Conservation (phyloP, 129 eudicot genomes). For the Chrysanthemum lavandulifolium region DNA sequence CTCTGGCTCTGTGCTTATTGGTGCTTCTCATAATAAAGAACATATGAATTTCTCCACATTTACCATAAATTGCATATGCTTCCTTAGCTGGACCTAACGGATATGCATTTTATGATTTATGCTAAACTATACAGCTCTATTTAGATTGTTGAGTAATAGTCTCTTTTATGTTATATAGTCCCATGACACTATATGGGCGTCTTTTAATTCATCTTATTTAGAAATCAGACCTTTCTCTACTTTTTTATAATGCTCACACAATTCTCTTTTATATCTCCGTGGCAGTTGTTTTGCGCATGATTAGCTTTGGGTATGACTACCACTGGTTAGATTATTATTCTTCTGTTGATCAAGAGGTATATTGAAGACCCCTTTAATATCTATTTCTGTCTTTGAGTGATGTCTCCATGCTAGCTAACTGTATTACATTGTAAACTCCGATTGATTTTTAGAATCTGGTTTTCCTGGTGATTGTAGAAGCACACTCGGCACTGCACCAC, state of each 20-base stretch:
- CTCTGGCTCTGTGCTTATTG: too few relatives aligned
- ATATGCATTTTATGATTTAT: not conserved
- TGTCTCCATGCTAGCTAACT: too few relatives aligned
- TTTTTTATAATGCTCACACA: not conserved
- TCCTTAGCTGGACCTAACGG: too few relatives aligned
- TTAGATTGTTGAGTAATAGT: not conserved
- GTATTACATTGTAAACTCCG: too few relatives aligned
- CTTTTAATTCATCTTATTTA: slow-evolving; percentile 4
- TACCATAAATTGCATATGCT: too few relatives aligned
- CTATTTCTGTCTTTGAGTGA: too few relatives aligned
- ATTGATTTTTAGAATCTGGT: not conserved
- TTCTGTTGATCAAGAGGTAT: slow-evolving; percentile 72
- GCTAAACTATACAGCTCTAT: not conserved
- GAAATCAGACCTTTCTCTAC: not conserved
- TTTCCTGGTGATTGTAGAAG: slow-evolving; percentile 54
- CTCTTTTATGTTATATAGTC: not conserved
- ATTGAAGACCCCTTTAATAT: not conserved
- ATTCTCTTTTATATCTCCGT: slow-evolving; percentile 14
- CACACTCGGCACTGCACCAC: slow-evolving; percentile 63
- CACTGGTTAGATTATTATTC: slow-evolving; percentile 62
- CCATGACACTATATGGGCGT: not conserved
- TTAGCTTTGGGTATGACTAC: slow-evolving; percentile 92
- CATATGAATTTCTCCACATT: too few relatives aligned
- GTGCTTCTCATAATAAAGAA: too few relatives aligned
- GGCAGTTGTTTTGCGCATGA: slow-evolving; percentile 92